Percentiles rank a stretch among this genome's conserved stretches.
These are phyloP conservation scores for Boletus patriciae DNA, from an alignment of 768 basidiomycete species.

Conservation along the genomic window DNA sequence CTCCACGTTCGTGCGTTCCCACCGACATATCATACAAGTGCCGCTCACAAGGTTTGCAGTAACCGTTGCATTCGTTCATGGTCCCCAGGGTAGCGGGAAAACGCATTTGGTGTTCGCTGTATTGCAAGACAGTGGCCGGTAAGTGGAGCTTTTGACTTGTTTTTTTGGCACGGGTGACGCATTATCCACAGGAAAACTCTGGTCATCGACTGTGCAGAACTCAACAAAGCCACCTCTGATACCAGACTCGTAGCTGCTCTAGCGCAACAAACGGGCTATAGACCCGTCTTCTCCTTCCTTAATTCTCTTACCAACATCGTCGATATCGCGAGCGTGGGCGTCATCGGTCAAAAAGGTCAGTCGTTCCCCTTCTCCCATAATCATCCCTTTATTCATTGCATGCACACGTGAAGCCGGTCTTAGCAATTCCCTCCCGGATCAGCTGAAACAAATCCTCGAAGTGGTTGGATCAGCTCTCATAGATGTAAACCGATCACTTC, in stretches of 20 bases:
- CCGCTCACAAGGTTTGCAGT: conserved; percentile 38
- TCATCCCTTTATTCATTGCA: neutral
- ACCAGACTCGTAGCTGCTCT: conserved; percentile 63
- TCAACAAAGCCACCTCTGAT: conserved; percentile 71
- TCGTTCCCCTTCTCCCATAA: neutral
- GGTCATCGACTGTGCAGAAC: conserved; percentile 78
- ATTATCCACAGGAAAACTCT: conserved; percentile 55
- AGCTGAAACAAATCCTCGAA: conserved; percentile 81
- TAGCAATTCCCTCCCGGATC: conserved; percentile 73
- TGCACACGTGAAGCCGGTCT: conserved; percentile 62
- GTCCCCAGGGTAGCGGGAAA: conserved; percentile 85
- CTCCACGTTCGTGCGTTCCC: conserved; percentile 54
- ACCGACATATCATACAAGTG: neutral
- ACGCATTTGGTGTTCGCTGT: conserved; percentile 54
- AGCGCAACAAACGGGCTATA: conserved; percentile 84
- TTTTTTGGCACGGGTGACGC: neutral
- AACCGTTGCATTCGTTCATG: conserved; percentile 78
- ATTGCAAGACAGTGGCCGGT: conserved; percentile 57
- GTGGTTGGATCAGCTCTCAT: conserved; percentile 74
- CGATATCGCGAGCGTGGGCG: conserved; percentile 87
- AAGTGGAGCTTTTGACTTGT: conserved; percentile 4
- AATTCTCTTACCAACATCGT: conserved; percentile 79
- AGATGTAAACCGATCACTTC: conserved; percentile 55
- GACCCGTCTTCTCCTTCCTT: conserved; percentile 84
- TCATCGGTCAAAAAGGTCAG: conserved; percentile 93